Percentiles rank a stretch among this genome's conserved stretches.
Evolutionary conservation across 345 rosid genomes (phyloP).

Genomic region (Populus nigra): DNA sequence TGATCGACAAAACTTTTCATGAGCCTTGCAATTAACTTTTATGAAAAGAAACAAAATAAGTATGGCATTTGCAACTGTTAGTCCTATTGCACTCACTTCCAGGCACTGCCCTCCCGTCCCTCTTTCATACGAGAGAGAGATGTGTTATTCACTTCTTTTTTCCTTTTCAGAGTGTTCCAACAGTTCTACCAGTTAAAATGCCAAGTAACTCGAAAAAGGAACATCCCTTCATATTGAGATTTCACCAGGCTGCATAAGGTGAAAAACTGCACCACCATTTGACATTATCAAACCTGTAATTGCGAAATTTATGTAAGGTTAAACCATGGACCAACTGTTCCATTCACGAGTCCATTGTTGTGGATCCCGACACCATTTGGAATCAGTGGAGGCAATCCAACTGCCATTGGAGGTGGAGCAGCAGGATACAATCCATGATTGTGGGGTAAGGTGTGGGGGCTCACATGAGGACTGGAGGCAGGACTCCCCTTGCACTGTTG

Average conservation of each 20-base stretch:
- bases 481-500: slow-evolving; percentile 80
- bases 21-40: slow-evolving; percentile 16
- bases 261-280: slow-evolving; percentile 18
- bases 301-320: slow-evolving; percentile 42
- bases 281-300: not conserved
- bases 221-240: slow-evolving; percentile 30
- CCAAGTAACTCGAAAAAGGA: slow-evolving; percentile 19
- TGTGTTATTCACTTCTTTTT: not conserved
- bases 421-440: slow-evolving; percentile 65
- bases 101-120: not conserved
- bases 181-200: slow-evolving; percentile 42
- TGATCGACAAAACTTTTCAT: slow-evolving; percentile 13
- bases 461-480: slow-evolving; percentile 63
- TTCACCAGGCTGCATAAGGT: slow-evolving; percentile 9
- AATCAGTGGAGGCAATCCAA: slow-evolving; percentile 61
- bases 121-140: slow-evolving; percentile 1
- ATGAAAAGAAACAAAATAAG: slow-evolving; percentile 5
- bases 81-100: slow-evolving; percentile 34
- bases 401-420: slow-evolving; percentile 69
- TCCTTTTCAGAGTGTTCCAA: slow-evolving; percentile 16
- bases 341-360: slow-evolving; percentile 75
- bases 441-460: slow-evolving; percentile 53
- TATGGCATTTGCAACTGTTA: slow-evolving; percentile 49
- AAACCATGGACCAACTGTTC: slow-evolving; percentile 82
- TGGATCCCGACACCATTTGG: slow-evolving; percentile 77